These are phyloP conservation scores for Lipomyces sp. DNA, from an alignment of 805 yeast genomes.

Conservation along the genomic window DNA sequence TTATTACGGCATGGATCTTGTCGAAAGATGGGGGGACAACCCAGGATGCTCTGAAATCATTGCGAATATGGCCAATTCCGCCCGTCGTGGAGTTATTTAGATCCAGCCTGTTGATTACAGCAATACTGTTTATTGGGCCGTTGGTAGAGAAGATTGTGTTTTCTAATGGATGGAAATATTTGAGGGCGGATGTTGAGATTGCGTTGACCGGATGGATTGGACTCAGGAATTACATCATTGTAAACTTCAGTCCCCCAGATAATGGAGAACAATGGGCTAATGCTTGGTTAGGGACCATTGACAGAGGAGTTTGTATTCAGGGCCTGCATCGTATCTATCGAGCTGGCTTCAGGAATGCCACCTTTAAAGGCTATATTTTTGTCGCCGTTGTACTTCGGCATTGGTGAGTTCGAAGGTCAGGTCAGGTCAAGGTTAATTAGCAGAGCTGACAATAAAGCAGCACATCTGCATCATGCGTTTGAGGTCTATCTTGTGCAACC, in stretches of 20 bases:
- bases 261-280: not conserved
- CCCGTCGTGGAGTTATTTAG: constrained; percentile 19
- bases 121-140: constrained; percentile 57
- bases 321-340: constrained; percentile 49
- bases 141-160: constrained; percentile 47
- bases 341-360: constrained; percentile 40
- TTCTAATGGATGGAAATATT: constrained; percentile 35
- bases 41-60: constrained; percentile 6
- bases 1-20: constrained; percentile 26
- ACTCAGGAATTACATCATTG: constrained; percentile 32
- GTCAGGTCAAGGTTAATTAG: not conserved
- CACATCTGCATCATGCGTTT: constrained; percentile 77
- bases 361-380: constrained; percentile 43
- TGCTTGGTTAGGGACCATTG: constrained; percentile 59
- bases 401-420: constrained; percentile 38
- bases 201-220: constrained; percentile 20
- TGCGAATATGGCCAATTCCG: constrained; percentile 25
- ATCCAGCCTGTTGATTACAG: constrained; percentile 40
- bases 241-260: constrained; percentile 15
- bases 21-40: constrained; percentile 8
- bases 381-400: constrained; percentile 71
- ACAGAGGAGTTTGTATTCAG: constrained; percentile 80
- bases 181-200: not conserved
- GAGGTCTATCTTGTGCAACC: constrained; percentile 48
- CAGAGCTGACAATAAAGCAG: constrained; percentile 42